Conservation (phyloP, 345 rosid species). For the Salix caprea region DNA sequence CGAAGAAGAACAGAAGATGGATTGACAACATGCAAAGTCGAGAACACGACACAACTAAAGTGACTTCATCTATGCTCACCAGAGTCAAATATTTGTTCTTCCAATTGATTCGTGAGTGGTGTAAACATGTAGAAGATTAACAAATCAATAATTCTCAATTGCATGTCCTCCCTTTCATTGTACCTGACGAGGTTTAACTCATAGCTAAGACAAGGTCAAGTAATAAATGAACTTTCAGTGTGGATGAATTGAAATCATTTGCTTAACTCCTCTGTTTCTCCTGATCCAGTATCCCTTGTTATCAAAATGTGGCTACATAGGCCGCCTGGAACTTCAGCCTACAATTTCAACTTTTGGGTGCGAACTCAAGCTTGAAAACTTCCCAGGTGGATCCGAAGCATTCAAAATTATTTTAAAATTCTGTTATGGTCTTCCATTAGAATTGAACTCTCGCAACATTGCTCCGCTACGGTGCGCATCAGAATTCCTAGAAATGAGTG, state of each 20-base stretch:
- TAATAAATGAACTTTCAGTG: neutral
- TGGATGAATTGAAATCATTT: neutral
- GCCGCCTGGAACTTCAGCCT: conserved; percentile 57
- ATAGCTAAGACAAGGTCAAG: neutral
- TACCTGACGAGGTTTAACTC: neutral
- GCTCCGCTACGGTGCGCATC: conserved; percentile 77
- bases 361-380: conserved; percentile 61
- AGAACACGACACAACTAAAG: neutral
- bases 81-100: neutral
- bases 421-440: conserved; percentile 62
- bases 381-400: conserved; percentile 75
- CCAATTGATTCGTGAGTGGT: neutral
- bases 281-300: conserved; percentile 68
- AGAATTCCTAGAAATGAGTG: conserved; percentile 78
- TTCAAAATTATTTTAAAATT: conserved; percentile 62
- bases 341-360: conserved; percentile 46
- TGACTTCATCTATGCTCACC: neutral
- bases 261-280: conserved; percentile 6
- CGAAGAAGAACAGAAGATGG: neutral
- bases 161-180: neutral
- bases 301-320: conserved; percentile 78
- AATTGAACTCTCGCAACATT: conserved; percentile 54
- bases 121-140: neutral
- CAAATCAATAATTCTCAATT: neutral
- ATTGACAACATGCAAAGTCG: neutral